Conservation (phyloP, 441 rosid genomes). For the Erysimum cheiri region DNA sequence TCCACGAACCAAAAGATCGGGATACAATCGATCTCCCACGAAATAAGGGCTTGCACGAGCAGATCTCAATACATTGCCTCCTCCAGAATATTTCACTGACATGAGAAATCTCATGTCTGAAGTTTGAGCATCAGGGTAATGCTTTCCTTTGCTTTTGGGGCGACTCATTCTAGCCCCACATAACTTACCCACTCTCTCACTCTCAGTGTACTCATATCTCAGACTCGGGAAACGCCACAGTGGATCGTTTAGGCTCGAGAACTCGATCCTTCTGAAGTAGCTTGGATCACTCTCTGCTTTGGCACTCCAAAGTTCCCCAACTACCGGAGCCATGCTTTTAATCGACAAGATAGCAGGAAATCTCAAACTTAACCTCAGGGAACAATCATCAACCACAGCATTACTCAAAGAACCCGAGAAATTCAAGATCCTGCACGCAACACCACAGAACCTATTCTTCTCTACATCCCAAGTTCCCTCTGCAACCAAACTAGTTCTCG, state of each 20-base stretch:
- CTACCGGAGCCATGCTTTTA: constrained; percentile 48
- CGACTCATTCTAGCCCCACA: constrained; percentile 49
- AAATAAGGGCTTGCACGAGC: constrained; percentile 71
- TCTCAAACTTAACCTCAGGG: constrained; percentile 67
- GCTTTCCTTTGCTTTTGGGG: constrained; percentile 53
- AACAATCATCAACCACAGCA: constrained; percentile 73
- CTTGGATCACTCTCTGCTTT: constrained; percentile 51
- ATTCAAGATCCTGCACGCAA: constrained; percentile 73
- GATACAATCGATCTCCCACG: constrained; percentile 60
- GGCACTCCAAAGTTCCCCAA: constrained; percentile 74
- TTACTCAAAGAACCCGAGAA: constrained; percentile 50
- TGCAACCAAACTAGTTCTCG: constrained; percentile 61
- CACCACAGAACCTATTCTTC: constrained; percentile 64
- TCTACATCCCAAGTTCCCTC: constrained; percentile 85
- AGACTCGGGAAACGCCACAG: constrained; percentile 50
- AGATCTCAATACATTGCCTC: constrained; percentile 45
- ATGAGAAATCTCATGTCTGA: constrained; percentile 75
- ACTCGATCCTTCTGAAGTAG: constrained; percentile 55
- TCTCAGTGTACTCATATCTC: constrained; percentile 64
- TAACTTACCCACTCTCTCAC: constrained; percentile 45
- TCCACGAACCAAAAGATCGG: constrained; percentile 32
- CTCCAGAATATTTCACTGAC: constrained; percentile 52
- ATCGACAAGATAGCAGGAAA: constrained; percentile 62
- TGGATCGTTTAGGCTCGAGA: constrained; percentile 50
- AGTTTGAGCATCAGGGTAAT: constrained; percentile 64